phyloP scores from a whole-genome alignment of 2,329 filamentous ascomycete species.

The Pseudogymnoascus sp. region DNA sequence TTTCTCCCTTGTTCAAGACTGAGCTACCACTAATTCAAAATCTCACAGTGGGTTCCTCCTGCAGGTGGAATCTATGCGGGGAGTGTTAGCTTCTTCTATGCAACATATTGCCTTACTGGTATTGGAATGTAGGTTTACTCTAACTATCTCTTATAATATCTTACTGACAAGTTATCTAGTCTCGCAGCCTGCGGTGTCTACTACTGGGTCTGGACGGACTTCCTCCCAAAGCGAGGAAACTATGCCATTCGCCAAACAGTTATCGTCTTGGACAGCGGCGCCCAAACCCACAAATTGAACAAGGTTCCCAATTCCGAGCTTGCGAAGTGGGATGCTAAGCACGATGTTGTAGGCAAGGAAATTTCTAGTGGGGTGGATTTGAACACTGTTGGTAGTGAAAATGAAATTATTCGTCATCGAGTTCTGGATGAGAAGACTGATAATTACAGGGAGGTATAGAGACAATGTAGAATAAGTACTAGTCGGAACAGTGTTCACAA shows the following conservation, averaged over 20 bases:
- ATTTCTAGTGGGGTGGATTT: neutral
- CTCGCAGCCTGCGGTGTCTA: slow-evolving; percentile 46
- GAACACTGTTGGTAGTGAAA: neutral
- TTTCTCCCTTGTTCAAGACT: neutral
- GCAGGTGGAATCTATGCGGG: slow-evolving; percentile 48
- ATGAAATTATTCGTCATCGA: neutral
- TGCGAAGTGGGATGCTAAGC: slow-evolving; percentile 47
- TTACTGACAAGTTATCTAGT: slow-evolving; percentile 27
- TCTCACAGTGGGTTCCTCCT: slow-evolving; percentile 53
- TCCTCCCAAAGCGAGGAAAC: slow-evolving; percentile 42
- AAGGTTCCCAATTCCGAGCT: slow-evolving; percentile 45
- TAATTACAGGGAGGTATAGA: neutral
- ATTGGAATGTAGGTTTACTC: slow-evolving; percentile 50
- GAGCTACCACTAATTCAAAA: neutral
- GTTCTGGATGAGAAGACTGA: neutral
- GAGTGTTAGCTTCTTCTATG: slow-evolving; percentile 66
- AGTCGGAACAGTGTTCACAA: too few species aligned
- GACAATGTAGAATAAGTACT: neutral
- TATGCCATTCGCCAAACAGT: slow-evolving; percentile 50
- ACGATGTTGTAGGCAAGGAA: slow-evolving; percentile 36
- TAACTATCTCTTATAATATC: neutral
- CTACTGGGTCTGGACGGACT: slow-evolving; percentile 49
- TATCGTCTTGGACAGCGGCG: slow-evolving; percentile 39
- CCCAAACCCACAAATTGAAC: slow-evolving; percentile 40
- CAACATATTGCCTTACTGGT: slow-evolving; percentile 56